Evolutionary conservation across 768 basidiomycete species (phyloP), one percentile per base, ranked within the genome.

Genomic region (Pleurotus cornucopiae): DNA sequence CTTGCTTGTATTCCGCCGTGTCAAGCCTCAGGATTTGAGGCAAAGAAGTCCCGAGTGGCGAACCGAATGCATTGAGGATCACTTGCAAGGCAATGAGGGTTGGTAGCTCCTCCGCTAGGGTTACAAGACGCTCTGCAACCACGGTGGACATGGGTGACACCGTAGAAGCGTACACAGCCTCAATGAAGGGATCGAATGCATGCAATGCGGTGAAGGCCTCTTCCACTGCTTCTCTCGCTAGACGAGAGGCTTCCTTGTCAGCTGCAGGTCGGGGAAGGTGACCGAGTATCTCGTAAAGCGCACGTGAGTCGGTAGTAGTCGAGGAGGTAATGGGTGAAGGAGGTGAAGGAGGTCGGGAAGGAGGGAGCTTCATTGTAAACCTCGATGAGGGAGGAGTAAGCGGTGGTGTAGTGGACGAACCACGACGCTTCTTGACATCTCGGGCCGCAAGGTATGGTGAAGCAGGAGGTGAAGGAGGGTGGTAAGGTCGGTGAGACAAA

Each of bases 191-290:
- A 13, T 73, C 72, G 14, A 92, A 69, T 18, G 82, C 78, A 61
- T 76, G 71, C 23, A 92, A 71, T 13, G 83, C 86, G 54, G 79
- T 80, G 61, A 87, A 84, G 1, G 88, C 91, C 63, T 91, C 90
- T 54, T 88, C 85, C 7, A 92, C 89, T 4, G 88, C 91, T 66
- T 93, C 90, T 40, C 78, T 76, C n/a, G 91, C 90, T 6, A 89
- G 67, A 21, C 72, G 73, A 7, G 79, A 77, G 7, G 70, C 65
- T 58, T 74, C 75, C 26, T 74, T 78, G 48, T 76, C 76, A n/a
- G 70, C 69, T 12, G 60, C 64, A 30, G 91, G 89, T 6, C 82
- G 79, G 18, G 90, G 88, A 37, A 92, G 73, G 21, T 71, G 67
- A 45, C 67, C 72, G 44, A 92, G 71, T 23, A 89, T 73, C 45